Base-by-base conservation (phyloP, 2,329 filamentous ascomycete species). In the Neoarthrinium moseri region DNA sequence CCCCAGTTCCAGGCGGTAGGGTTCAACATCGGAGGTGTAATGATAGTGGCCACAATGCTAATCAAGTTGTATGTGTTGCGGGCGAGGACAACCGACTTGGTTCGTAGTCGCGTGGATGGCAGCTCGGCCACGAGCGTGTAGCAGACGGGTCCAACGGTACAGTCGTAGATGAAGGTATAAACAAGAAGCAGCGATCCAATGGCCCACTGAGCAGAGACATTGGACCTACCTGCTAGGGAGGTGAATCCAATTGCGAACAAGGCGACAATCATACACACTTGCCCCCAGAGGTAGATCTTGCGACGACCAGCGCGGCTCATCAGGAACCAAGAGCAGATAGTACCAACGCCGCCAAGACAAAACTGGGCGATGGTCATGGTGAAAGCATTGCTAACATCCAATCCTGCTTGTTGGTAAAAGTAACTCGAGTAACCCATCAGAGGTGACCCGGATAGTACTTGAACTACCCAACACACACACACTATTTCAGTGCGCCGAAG, bases 41-140 rank as follows among this genome's bases (percentile, higher is more conserved):
- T 51, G 32, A 62, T 43, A 33, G 57, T 69, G 46, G 61, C 61
- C 20, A 65, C 51, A 21, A 73, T 66, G 45, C 61, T 64, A 39
- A 57, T 52, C n/a, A 71, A 50, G 37, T 71, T 67, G 58, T 70
- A 71, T 13, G 59, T 51, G 38, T 63, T 65, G 11, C 49, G 39
- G 13, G 48, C 48, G 21, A 48, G 34, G 26, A 48, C 48, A 12
- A 51, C 48, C 12, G 48, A 42, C 38, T 48, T 48, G 32, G 43
- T 42, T 38, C 42, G 23, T 8, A 73, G 64, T 11, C 70, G 64
- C 2, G 63, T 64, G 0, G 69, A 70, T 0, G 68, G 66, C 12
- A 64, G 66, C 41, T 74, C 70, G 1, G 69, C 57, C 2, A 71
- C 74, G 50, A 73, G 60, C 6, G 64, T 58, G 50, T 70, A 74